Conservation (phyloP, 176 grass and related monocot species). For the Urochloa ruziziensis region DNA sequence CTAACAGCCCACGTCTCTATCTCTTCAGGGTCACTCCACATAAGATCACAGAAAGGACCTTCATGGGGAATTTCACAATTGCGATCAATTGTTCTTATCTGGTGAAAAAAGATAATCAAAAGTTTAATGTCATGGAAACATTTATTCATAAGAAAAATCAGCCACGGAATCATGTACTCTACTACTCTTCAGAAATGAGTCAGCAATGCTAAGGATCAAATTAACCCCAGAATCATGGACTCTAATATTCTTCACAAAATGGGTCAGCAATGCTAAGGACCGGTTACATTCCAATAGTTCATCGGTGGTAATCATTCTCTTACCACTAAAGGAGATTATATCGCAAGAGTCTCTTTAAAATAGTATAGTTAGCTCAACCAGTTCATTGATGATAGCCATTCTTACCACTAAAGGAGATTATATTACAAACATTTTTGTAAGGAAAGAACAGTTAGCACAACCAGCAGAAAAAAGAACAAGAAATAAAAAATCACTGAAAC, state of each 20-base stretch:
- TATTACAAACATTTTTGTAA: background rate
- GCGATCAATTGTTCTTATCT: slow-evolving; percentile 71
- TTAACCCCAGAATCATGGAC: background rate
- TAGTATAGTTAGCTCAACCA: background rate
- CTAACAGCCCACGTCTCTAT: slow-evolving; percentile 88
- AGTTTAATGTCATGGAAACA: background rate
- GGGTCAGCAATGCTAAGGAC: background rate
- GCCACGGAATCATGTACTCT: background rate
- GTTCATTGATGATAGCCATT: background rate
- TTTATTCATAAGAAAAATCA: background rate
- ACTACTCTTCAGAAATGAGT: background rate
- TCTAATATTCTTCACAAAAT: background rate
- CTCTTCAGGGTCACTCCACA: slow-evolving; percentile 89
- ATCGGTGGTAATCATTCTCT: background rate
- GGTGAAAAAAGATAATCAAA: slow-evolving; percentile 5
- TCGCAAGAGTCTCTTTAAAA: no score
- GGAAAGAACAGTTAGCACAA: background rate
- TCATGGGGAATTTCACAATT: slow-evolving; percentile 87
- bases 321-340: background rate
- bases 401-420: background rate
- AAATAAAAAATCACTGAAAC: background rate
- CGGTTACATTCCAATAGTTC: background rate
- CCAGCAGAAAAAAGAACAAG: background rate
- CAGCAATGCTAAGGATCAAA: slow-evolving; percentile 3
- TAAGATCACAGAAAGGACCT: slow-evolving; percentile 81